Evolutionary conservation across 768 basidiomycete species (phyloP), one percentile per base, ranked within the genome.

Genomic region (Hericium coralloides): DNA sequence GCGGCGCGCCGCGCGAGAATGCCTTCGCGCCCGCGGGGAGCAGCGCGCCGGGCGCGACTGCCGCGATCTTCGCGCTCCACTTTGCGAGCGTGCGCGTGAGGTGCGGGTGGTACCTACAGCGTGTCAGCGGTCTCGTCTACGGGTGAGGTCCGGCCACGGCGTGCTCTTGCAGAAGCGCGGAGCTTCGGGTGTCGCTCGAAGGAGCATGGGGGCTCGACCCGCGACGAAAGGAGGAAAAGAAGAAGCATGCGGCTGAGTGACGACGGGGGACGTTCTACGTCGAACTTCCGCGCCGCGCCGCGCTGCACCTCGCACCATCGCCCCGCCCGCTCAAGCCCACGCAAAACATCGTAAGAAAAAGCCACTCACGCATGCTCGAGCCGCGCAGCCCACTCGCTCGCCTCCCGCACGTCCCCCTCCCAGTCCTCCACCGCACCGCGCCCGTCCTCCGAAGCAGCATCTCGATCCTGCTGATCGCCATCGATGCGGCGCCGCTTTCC

Each of bases 1-100:
- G 76, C 37, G 67, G 78, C 66, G 74, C 74, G 72, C 75, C 79
- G 22, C 73, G 66, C 45, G 78, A 78, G 69, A 92, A 92, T 6
- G 86, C 73, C 56, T 82, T 84, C n/a, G 81, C 80, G 61, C 82
- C 87, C 12, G 79, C 81, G 45, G 86, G 84, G 5, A 85, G 75
- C 12, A 90, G 80, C 43, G 79, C 84, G 7, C 86, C 84, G 12
- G 92, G 86, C 2, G 93, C 82, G 5, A 97, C 94, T 1, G 95
- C 90, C 65, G 94, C 90, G 39, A 98, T 89, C 74, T 98, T 99
- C 23, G 86, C 78, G 10, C 93, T 97, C 97, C 97, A 99, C 70
- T 98, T 98, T 39, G 79, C 75, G 23, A 99, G 78, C 1, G 90
- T 94, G 58, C 84, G 82, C 45, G 92, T 68, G 12, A 88, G 76